A percentile compares a stretch with the other conserved stretches of the same genome.
Conservation (phyloP, 345 rosid species). For the Brassica incana region DNA sequence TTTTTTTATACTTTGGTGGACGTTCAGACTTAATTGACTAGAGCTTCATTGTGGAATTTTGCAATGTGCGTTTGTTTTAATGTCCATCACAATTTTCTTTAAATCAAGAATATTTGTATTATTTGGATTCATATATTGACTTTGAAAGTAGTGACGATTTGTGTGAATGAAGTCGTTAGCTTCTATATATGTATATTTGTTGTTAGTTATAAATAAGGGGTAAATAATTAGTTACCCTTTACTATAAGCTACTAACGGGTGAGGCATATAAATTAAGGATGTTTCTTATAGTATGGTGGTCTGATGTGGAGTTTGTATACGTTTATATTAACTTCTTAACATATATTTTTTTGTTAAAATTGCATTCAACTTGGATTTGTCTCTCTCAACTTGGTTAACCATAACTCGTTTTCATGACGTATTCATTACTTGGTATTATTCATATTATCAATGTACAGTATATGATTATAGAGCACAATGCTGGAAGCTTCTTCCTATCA, state of each 20-base stretch:
- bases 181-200: not conserved
- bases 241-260: not conserved
- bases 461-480: not conserved
- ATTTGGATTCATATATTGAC: not conserved
- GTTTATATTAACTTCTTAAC: not conserved
- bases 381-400: not conserved
- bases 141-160: not conserved
- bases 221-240: not conserved
- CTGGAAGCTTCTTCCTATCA: constrained; percentile 28
- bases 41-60: constrained; percentile 18
- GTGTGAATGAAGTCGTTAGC: not conserved
- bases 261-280: not conserved
- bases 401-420: constrained; percentile 7
- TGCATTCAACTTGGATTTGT: not conserved
- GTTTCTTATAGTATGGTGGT: not conserved
- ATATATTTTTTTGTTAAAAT: not conserved
- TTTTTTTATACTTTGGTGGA: not conserved
- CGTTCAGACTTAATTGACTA: not conserved
- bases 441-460: not conserved
- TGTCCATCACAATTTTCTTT: constrained; percentile 6
- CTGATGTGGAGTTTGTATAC: not conserved
- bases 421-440: not conserved
- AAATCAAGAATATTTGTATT: not conserved
- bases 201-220: not conserved
- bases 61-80: constrained; percentile 5